phyloP scores from a whole-genome alignment of 1,139 yeast genomes.

The Yarrowia galli region DNA sequence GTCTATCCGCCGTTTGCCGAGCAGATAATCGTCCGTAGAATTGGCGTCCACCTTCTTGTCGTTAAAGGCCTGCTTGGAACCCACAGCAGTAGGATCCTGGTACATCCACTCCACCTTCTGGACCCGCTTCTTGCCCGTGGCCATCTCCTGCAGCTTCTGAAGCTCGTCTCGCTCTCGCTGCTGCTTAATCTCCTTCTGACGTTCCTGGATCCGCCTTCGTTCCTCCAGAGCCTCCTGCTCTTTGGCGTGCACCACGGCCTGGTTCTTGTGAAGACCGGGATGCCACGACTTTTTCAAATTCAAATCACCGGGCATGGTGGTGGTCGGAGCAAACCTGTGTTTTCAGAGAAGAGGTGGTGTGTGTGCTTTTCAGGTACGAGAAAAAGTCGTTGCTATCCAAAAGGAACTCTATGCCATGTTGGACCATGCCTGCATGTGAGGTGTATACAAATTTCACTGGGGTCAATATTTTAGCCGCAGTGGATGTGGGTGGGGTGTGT shows the following conservation, averaged over 20 bases:
- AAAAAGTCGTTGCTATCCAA: background rate
- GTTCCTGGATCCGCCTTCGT: conserved; percentile 67
- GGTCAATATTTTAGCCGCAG: too few relatives aligned
- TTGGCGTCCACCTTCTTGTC: conserved; percentile 44
- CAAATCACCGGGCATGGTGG: conserved; percentile 72
- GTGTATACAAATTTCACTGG: too few relatives aligned
- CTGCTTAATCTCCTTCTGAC: conserved; percentile 67
- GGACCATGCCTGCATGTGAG: too few relatives aligned
- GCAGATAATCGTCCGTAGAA: conserved; percentile 57
- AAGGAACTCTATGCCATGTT: background rate
- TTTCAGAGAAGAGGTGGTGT: too few relatives aligned
- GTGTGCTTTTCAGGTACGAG: too few relatives aligned
- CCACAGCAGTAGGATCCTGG: conserved; percentile 54
- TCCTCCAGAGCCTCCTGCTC: conserved; percentile 83
- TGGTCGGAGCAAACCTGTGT: too few relatives aligned
- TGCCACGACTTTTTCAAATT: conserved; percentile 96
- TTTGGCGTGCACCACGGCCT: conserved; percentile 80
- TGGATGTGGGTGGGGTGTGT: too few relatives aligned
- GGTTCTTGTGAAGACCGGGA: conserved; percentile 85
- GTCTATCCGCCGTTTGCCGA: conserved; percentile 61
- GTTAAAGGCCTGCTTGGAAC: conserved; percentile 39
- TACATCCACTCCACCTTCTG: conserved; percentile 88
- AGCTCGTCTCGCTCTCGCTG: conserved; percentile 71
- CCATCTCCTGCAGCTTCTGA: conserved; percentile 59
- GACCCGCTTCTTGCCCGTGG: conserved; percentile 57